These are phyloP conservation scores for Hygrophoropsis aurantiaca DNA, from an alignment of 768 basidiomycete genomes.

Conservation along the genomic window DNA sequence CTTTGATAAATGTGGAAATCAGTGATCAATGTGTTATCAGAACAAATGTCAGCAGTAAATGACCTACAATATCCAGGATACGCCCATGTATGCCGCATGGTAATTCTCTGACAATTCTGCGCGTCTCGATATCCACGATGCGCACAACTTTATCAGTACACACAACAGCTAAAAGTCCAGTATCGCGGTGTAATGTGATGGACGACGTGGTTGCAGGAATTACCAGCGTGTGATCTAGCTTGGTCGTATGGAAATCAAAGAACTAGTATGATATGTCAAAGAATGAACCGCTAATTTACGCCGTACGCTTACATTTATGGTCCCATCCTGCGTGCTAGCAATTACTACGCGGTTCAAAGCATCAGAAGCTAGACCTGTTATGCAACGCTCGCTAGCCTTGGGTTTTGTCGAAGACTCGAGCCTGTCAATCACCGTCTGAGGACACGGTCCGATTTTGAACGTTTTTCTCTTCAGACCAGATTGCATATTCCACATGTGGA, in stretches of 20 bases:
- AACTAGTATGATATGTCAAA: constrained; percentile 53
- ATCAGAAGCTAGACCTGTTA: constrained; percentile 86
- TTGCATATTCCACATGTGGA: constrained; percentile 97
- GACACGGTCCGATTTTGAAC: constrained; percentile 67
- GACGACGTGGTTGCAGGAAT: constrained; percentile 71
- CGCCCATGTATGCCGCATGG: constrained; percentile 71
- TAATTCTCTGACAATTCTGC: constrained; percentile 85
- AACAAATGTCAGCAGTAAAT: not conserved
- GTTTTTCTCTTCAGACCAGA: constrained; percentile 83
- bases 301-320: constrained; percentile 67
- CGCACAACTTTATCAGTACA: constrained; percentile 89
- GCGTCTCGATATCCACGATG: constrained; percentile 89
- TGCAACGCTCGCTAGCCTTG: constrained; percentile 47
- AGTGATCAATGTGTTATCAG: too few species aligned
- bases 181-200: constrained; percentile 79
- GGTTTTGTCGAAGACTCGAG: constrained; percentile 41
- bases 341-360: constrained; percentile 79
- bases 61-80: constrained; percentile 83
- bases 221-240: constrained; percentile 63
- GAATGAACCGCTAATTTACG: not conserved
- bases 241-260: constrained; percentile 92
- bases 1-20: too few species aligned
- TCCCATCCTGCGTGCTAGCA: constrained; percentile 86
- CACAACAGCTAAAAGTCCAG: constrained; percentile 74
- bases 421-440: constrained; percentile 49